Conservation (phyloP, 2,329 filamentous ascomycete genomes). For the Podosphaera aphanis region DNA sequence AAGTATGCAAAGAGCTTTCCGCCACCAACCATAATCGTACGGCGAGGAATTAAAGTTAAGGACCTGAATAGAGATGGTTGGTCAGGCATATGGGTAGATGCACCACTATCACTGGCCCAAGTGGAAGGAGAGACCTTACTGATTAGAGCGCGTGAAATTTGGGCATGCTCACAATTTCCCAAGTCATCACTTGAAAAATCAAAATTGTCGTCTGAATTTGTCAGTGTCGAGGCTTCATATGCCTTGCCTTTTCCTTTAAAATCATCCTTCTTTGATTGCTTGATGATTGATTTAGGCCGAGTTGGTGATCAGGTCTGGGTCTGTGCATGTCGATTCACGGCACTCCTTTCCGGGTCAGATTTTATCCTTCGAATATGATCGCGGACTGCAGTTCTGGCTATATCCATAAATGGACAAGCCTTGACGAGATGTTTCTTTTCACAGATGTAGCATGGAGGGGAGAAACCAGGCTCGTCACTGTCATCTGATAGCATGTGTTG, state of each 20-base stretch:
- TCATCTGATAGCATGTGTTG: not conserved
- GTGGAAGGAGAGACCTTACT: conserved; percentile 1
- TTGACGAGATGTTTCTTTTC: not conserved
- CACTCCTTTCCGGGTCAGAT: not conserved
- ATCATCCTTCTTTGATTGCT: not conserved
- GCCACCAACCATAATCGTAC: not conserved
- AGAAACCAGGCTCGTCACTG: not conserved
- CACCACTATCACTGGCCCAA: not conserved
- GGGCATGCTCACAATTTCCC: not conserved
- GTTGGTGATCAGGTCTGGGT: not conserved
- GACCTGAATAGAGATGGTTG: not conserved
- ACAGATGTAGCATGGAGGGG: not conserved
- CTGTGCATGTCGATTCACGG: not conserved
- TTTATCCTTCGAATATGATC: not conserved
- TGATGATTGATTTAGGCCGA: not conserved
- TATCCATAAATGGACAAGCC: not conserved
- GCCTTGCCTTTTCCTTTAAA: not conserved
- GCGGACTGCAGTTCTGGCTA: not conserved
- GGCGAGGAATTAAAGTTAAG: not conserved
- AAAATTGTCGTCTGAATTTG: not conserved
- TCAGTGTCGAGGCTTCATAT: not conserved
- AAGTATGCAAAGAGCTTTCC: not conserved
- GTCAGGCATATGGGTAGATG: not conserved
- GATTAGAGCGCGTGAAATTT: not conserved
- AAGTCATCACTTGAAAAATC: not conserved